Conservation (phyloP, 345 rosid genomes). For the Rhizophora apiculata region DNA sequence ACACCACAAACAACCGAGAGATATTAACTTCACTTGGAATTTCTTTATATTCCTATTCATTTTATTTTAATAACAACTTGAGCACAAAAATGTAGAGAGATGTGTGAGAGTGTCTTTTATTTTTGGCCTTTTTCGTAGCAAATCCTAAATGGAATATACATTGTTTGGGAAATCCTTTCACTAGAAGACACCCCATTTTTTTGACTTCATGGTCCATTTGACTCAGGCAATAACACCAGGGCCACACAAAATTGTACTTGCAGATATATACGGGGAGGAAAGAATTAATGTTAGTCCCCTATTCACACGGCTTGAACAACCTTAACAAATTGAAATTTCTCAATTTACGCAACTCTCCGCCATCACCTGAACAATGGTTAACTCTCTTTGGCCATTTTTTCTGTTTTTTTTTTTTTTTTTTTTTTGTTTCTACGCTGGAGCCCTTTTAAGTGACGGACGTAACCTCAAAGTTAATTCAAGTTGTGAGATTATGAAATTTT, state of each 20-base stretch:
- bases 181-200: background rate
- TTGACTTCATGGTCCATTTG: background rate
- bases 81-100: background rate
- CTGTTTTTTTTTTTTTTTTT: too few species aligned
- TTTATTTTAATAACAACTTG: too few species aligned
- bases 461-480: too few species aligned
- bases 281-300: conserved; percentile 20
- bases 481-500: too few species aligned
- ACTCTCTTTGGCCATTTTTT: too few species aligned
- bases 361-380: too few species aligned
- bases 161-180: background rate
- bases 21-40: background rate
- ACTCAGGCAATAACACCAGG: background rate
- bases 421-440: too few species aligned
- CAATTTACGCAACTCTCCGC: conserved; percentile 1
- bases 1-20: background rate
- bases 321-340: conserved; percentile 4
- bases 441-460: too few species aligned
- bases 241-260: background rate
- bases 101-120: background rate
- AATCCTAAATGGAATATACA: background rate
- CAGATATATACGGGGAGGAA: background rate
- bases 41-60: background rate
- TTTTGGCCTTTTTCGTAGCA: background rate
- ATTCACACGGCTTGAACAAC: conserved; percentile 40